Conservation (phyloP, 306 rosid genomes). For the Prosopis cineraria region DNA sequence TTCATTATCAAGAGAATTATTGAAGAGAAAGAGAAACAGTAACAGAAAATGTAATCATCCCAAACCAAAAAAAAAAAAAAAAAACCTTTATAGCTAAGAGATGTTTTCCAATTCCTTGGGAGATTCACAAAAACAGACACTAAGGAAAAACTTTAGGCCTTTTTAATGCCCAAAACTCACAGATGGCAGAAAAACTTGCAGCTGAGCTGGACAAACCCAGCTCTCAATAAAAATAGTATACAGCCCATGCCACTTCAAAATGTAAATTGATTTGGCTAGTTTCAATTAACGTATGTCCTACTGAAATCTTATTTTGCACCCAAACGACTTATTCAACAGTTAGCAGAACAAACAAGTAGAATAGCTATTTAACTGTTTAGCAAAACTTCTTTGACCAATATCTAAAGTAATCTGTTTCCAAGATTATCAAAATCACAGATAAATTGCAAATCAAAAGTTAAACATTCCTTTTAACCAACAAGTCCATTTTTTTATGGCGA, state of each 20-base stretch:
- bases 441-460: background rate
- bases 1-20: background rate
- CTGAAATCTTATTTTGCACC: background rate
- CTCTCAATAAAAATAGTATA: no score
- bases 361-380: background rate
- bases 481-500: background rate
- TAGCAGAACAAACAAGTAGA: background rate
- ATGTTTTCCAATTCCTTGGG: background rate
- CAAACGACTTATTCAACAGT: background rate
- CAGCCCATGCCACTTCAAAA: no score
- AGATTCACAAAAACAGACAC: background rate
- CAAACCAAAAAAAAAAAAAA: no score
- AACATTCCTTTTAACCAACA: background rate
- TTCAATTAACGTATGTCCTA: background rate
- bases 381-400: background rate
- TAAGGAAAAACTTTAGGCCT: background rate
- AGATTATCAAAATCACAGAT: background rate
- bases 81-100: no score
- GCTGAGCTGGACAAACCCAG: no score
- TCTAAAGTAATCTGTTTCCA: background rate
- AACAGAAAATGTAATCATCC: no score
- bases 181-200: no score
- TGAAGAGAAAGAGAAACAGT: background rate
- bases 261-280: background rate
- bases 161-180: no score